Evolutionary conservation across 306 rosid genomes (phyloP).

Genomic region (Vigna mungo): DNA sequence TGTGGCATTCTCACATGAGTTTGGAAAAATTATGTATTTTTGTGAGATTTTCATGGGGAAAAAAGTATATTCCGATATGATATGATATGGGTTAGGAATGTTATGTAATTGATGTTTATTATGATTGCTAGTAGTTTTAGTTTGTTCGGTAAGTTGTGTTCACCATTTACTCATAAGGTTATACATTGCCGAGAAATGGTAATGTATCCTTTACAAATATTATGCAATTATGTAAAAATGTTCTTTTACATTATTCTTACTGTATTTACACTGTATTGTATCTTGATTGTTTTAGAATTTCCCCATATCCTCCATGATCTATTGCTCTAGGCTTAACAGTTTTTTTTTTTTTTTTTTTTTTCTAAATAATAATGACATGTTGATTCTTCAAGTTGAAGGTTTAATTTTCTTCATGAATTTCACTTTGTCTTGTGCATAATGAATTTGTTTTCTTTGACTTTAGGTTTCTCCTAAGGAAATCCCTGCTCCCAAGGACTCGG

Average conservation of each 20-base stretch:
- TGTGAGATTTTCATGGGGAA: not conserved
- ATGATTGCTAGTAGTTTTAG: not conserved
- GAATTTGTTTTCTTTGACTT: slow-evolving; percentile 25
- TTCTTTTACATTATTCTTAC: not conserved
- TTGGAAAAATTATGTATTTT: not conserved
- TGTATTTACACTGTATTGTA: not conserved
- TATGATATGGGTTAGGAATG: not conserved
- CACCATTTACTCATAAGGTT: not conserved
- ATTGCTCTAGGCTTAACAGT: not conserved
- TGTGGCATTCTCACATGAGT: not conserved
- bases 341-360: not conserved
- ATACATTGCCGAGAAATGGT: not conserved
- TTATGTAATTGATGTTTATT: not conserved
- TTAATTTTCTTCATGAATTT: not conserved
- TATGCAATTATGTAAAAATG: not conserved
- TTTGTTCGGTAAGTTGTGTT: not conserved
- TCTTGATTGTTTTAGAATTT: not conserved
- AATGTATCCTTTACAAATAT: not conserved
- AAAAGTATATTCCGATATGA: not conserved
- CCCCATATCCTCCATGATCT: not conserved
- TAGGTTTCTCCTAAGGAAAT: slow-evolving; percentile 90
- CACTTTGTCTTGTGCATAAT: not conserved
- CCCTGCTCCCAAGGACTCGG: slow-evolving; percentile 85
- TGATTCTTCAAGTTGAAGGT: not conserved
- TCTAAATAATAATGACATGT: not conserved